phyloP scores from a whole-genome alignment of 2,329 filamentous ascomycete genomes.

The Ceratocystis diversiconidia region DNA sequence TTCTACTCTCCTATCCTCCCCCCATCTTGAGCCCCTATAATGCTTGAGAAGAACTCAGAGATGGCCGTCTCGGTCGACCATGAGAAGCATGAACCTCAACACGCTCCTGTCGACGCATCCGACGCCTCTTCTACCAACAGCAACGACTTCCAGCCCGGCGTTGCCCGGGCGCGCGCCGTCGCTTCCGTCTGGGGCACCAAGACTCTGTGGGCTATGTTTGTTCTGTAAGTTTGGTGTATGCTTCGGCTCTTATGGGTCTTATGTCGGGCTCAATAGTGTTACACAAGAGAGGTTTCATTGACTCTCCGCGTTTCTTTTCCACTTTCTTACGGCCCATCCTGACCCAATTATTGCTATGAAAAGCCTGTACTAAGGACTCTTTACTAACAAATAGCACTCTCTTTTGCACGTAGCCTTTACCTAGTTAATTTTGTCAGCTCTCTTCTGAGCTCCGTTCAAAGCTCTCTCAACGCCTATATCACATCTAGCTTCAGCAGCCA shows the following conservation, averaged over 20 bases:
- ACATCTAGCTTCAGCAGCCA: slow-evolving; percentile 51
- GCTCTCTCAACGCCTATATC: slow-evolving; percentile 47
- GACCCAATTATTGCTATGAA: too few relatives aligned
- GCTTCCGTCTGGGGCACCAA: slow-evolving; percentile 29
- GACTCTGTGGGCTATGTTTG: slow-evolving; percentile 28
- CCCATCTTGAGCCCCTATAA: neutral
- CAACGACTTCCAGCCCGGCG: slow-evolving; percentile 25
- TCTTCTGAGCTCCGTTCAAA: slow-evolving; percentile 27
- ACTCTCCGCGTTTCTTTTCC: neutral
- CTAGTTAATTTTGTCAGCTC: slow-evolving; percentile 28
- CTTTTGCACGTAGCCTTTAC: slow-evolving; percentile 25
- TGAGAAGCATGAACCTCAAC: slow-evolving; percentile 13
- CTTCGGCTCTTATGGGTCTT: neutral
- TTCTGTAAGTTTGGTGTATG: slow-evolving; percentile 25
- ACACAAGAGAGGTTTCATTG: neutral
- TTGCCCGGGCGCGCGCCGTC: slow-evolving; percentile 28
- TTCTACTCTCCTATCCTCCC: neutral
- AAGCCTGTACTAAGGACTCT: too few relatives aligned
- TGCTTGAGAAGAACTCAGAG: neutral
- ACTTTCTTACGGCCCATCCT: too few relatives aligned
- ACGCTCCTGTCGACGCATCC: slow-evolving; percentile 15
- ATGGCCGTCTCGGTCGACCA: slow-evolving; percentile 10
- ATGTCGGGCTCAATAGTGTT: neutral
- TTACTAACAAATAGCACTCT: neutral
- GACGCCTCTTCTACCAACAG: slow-evolving; percentile 22